A percentile compares a stretch with the other conserved stretches of the same genome.
Conservation (phyloP, 345 rosid species). For the Arabis hirsuta region DNA sequence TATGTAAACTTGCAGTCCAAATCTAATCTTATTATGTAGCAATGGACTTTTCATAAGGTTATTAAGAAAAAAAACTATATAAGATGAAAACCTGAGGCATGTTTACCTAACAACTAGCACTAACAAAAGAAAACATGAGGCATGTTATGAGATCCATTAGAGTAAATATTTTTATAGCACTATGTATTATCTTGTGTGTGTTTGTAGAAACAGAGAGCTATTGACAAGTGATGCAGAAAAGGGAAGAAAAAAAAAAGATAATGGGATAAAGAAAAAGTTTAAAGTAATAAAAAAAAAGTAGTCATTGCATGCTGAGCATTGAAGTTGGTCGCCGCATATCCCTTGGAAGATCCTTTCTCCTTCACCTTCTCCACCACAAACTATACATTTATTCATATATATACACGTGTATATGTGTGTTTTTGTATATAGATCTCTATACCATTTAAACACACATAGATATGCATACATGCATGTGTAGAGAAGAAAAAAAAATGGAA, state of each 20-base stretch:
- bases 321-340: conserved; percentile 45
- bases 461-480: neutral
- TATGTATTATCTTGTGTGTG: conserved; percentile 17
- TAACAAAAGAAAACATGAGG: conserved; percentile 6
- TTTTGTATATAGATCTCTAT: conserved; percentile 19
- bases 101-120: conserved; percentile 25
- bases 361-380: conserved; percentile 24
- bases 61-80: neutral
- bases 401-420: neutral
- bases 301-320: conserved; percentile 42
- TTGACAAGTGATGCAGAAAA: conserved; percentile 37
- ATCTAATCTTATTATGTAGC: neutral
- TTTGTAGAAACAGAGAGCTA: conserved; percentile 26
- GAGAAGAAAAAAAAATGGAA: too few relatives aligned
- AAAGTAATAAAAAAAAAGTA: conserved; percentile 30
- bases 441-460: conserved; percentile 15
- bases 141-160: conserved; percentile 12
- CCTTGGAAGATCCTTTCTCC: conserved; percentile 43
- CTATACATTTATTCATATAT: conserved; percentile 8
- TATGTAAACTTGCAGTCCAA: neutral
- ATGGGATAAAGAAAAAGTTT: conserved; percentile 30
- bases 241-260: neutral
- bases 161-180: neutral
- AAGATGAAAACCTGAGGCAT: neutral
- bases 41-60: neutral